Percentiles rank a stretch among this genome's conserved stretches.
phyloP scores from a whole-genome alignment of 164 flowering plant genomes.

The Stephania japonica region DNA sequence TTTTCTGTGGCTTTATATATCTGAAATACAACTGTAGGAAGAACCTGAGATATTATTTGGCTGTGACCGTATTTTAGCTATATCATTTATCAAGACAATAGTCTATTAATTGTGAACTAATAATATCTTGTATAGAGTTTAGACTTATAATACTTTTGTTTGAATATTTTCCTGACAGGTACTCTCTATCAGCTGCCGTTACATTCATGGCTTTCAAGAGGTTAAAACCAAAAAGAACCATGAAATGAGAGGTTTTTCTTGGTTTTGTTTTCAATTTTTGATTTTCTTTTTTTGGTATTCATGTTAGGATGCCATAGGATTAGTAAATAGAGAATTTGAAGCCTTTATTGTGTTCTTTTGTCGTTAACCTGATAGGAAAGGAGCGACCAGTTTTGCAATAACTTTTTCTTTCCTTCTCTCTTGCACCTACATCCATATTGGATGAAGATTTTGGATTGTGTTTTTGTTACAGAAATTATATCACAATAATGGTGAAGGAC shows the following conservation, averaged over 20 bases:
- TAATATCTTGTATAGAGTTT: no score
- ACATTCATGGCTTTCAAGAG: slow-evolving; percentile 91
- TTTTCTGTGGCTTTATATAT: no score
- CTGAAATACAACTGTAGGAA: no score
- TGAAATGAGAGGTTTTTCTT: slow-evolving; percentile 28
- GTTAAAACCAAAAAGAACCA: slow-evolving; percentile 40
- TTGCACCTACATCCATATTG: not conserved
- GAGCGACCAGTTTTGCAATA: not conserved
- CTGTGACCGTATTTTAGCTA: no score
- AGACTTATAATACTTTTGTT: no score
- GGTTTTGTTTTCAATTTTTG: not conserved
- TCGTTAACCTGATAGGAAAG: not conserved
- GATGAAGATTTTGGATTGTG: not conserved
- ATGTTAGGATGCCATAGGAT: slow-evolving; percentile 1
- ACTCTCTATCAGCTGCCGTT: slow-evolving; percentile 88
- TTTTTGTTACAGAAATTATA: no score
- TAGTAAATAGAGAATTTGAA: not conserved
- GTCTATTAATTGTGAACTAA: no score
- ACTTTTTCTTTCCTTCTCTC: not conserved
- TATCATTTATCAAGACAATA: no score
- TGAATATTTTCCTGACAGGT: slow-evolving; percentile 42
- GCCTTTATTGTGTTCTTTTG: not conserved
- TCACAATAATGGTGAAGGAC: no score
- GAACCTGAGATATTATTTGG: no score
- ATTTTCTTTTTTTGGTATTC: not conserved